Base-by-base conservation (phyloP, 192 early-diverging fungal genomes). In the Backusella luteola region DNA sequence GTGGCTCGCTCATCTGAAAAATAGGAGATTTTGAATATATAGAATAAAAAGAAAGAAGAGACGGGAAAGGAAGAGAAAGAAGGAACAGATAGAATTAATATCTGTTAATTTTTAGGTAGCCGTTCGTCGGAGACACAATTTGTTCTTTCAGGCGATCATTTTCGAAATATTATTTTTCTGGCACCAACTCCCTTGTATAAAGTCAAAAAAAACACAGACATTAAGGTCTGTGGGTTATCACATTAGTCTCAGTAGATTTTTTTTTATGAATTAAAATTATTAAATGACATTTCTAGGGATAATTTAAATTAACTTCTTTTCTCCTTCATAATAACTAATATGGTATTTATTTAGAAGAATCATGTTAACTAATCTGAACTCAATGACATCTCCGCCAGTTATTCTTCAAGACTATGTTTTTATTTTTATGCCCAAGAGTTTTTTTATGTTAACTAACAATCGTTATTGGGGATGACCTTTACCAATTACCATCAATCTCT, bases 141-240 rank as follows among this genome's bases (percentile, higher is more conserved):
- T 29, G 29, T 12, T 29, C 26, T 63, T 63, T n/a, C 56, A 29
- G 56, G 11, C 56, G 56, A 63, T 63, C 56, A 9, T 63, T 29
- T 63, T 63, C 23, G 12, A 29, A 63, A 9, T 11, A 63, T 11
- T 29, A 63, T 6, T 56, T 56, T 23, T 39, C 38, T 56, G 21
- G n/a, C n/a, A 56, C 56, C 9, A 29, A 26, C 3, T 9, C 56
- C 56, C 23, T 63, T 63, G 26, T 29, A 63, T 63, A 63, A 63
- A 63, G 23, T 63, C 56, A 23, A 53, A 63, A 63, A 59, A 63
- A 63, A 63, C 56, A 63, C 56, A 63, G 26, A 63, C 56, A 23
- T 4, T 29, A 23, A 32, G 0, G 56, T 63, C 56, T 63, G 56
- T 63, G 56, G 12, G 56, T 14, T 63, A 63, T 63, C 4, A 29